Percentiles rank a stretch among this genome's conserved stretches.
phyloP scores from a whole-genome alignment of 495 filamentous ascomycete genomes.

The Tuber magnatum region DNA sequence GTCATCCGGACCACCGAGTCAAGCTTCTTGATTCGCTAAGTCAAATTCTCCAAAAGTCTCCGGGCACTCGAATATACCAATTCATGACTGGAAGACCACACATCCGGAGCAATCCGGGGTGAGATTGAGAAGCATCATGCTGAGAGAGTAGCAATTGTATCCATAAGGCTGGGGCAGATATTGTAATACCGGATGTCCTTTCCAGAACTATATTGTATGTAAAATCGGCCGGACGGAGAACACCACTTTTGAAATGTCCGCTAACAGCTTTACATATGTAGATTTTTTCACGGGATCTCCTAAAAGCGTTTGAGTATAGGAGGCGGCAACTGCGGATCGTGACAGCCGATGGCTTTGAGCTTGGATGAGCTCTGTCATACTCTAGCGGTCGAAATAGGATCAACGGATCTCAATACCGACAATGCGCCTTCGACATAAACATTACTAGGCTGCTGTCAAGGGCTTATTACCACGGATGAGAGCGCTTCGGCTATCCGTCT shows the following conservation, averaged over 20 bases:
- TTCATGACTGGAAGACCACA: background rate
- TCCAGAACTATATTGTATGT: background rate
- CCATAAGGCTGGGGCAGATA: background rate
- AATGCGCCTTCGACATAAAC: background rate
- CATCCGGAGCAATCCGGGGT: background rate
- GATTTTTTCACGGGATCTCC: background rate
- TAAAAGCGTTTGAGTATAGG: background rate
- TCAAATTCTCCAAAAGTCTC: background rate
- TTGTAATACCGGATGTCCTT: background rate
- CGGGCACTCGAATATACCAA: constrained; percentile 2
- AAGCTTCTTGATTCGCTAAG: constrained; percentile 5
- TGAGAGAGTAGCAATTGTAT: background rate
- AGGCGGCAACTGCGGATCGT: no score
- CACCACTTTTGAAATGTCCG: background rate
- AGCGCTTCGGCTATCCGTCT: background rate
- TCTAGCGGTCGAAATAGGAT: background rate
- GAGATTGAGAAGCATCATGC: constrained; percentile 3
- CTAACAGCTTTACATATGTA: background rate
- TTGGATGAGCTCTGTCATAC: background rate
- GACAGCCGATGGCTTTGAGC: background rate
- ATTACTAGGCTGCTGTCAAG: background rate
- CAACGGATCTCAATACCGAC: background rate
- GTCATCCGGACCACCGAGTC: background rate
- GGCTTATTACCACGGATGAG: background rate
- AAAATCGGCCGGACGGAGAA: background rate